These are phyloP conservation scores for Parmales sp. DNA, from an alignment of 108 stramenopile genomes.

Conservation along the genomic window DNA sequence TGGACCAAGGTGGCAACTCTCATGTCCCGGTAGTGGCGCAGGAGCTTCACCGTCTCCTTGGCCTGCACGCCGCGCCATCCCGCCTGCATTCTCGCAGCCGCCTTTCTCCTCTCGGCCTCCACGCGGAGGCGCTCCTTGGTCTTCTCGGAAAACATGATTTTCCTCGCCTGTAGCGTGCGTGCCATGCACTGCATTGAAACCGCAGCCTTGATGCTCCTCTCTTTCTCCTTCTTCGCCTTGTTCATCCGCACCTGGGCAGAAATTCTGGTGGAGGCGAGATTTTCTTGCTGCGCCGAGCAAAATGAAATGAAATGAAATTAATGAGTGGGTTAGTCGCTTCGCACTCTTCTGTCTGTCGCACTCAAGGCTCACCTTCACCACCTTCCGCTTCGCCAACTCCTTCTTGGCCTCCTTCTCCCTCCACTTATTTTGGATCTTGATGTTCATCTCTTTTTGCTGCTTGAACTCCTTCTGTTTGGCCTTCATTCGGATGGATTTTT, in stretches of 20 bases:
- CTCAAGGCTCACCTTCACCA: too few relatives aligned
- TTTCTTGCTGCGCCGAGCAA: too few relatives aligned
- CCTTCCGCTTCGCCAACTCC: neutral
- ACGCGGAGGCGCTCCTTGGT: neutral
- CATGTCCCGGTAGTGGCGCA: neutral
- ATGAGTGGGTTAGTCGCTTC: too few relatives aligned
- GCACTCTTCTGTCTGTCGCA: too few relatives aligned
- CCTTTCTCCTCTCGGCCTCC: neutral
- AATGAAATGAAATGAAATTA: too few relatives aligned
- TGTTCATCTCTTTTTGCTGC: neutral
- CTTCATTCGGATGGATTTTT: neutral
- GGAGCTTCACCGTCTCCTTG: neutral
- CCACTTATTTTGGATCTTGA: neutral
- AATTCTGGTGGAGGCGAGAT: neutral
- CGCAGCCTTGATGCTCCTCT: neutral
- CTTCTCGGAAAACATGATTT: slow-evolving; percentile 1
- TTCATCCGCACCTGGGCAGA: neutral
- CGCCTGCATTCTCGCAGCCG: neutral
- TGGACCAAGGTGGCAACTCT: neutral
- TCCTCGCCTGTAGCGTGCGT: neutral
- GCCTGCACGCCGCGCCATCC: neutral
- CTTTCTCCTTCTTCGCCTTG: neutral
- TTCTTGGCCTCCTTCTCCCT: neutral
- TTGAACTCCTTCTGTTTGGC: neutral
- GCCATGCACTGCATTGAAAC: neutral